Evolutionary conservation across 1,139 yeast genomes (phyloP), one percentile per base, ranked within the genome.

Genomic region (Candida gigantensis): DNA sequence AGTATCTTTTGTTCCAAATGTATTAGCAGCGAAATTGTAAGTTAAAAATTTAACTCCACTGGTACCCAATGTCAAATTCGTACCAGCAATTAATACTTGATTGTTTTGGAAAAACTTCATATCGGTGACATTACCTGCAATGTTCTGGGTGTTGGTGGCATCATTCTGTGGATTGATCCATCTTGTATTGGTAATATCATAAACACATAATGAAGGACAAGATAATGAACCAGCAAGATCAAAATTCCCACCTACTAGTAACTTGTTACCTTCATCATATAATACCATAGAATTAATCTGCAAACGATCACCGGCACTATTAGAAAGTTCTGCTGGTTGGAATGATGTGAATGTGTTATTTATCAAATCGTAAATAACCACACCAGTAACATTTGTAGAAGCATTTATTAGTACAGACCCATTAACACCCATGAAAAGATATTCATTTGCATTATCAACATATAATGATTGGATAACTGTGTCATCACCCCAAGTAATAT

Each of bases 231-330:
- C 82, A 3, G 84, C 83, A 24, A 67, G 58, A 20, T 71, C 72
- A 51, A 87, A 87, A 32, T 78, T 68, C 14, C 98, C 98, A 33
- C 87, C 96, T 8, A 87, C 84, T 26, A 88, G 66, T 13, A 89
- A 57, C 16, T 73, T 68, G 16, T 70, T 56, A 6, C 68, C 68
- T 20, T 64, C 61, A 24, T 79, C 81, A 44, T 76, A 72, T 39
- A 72, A 67, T 2, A 74, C 77, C 42, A 86, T 59, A 2, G 83
- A 60, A 39, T 74, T 77, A 6, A 86, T 75, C 27, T 54, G 48
- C 3, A 75, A 64, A 10, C 57, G 28, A 16, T 48, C 34, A 41
- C 52, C 58, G 46, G 52, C 43, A 27, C 35, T 35, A 10, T 49
- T 53, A 3, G 66, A 53, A 26, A 73, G 58, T 28, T 52, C 58